Base-by-base conservation (phyloP, 768 basidiomycete species). In the Leccinellum albellum region DNA sequence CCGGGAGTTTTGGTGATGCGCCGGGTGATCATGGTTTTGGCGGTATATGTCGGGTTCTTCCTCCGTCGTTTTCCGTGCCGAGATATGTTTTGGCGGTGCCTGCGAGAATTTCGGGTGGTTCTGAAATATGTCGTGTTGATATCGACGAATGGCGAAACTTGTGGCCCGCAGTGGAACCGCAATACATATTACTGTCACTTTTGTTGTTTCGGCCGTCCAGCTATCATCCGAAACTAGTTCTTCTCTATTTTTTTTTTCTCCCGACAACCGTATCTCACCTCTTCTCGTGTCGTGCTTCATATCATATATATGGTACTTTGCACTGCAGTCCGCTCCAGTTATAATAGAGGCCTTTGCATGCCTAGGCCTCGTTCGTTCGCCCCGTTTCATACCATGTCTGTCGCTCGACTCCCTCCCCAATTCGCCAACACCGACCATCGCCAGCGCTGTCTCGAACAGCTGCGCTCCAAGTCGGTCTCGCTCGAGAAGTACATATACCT, bases 401-500 rank as follows among this genome's bases (percentile, higher is more conserved):
- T 47, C 40, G 50, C 70, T 32, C 67, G 73, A 17, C 69, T 78
- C 29, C 83, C 85, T 26, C 82, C 83, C 15, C 75, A 77, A 60
- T 73, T 85, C 55, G 64, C 72, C 50, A 67, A 67, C 52, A 80
- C 80, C 31, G 77, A 82, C 67, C 85, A 86, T 61, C 76, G 74
- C 32, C 78, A 80, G 56, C 77, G 85, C 59, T 82, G 81, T 66
- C 77, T 86, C 3, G 71, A 67, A 3, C 85, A 86, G 67, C 73
- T 86, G 20, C 81, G 83, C 55, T 79, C 81, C 64, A 87, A 86
- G 70, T 56, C 72, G 1, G 72, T 74, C 54, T 73, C 78, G 23
- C 76, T 89, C 50, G 85, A 89, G 57, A 84, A 87, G 67, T 87
- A 90, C 72, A 85, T 88, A 59, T 89, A 83, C 69, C 79, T 90